phyloP scores from a whole-genome alignment of 805 yeast species.

The Starmera caribaea region DNA sequence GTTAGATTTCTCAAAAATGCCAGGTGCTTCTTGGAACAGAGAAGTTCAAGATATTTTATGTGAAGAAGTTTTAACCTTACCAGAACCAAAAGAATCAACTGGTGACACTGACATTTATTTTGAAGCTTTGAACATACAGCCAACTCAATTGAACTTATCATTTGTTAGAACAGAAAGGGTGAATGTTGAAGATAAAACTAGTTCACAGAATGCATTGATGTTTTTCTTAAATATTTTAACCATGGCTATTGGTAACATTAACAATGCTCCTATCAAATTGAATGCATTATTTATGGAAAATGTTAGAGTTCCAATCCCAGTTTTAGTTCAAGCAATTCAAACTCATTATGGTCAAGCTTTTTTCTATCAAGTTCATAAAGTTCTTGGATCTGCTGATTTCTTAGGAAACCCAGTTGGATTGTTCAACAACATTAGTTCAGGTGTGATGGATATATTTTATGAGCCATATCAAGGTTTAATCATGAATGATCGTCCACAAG shows the following conservation, averaged over 20 bases:
- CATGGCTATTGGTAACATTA: conserved; percentile 95
- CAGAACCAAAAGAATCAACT: conserved; percentile 52
- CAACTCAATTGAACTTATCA: conserved; percentile 78
- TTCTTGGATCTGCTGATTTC: conserved; percentile 92
- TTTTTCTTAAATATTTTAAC: conserved; percentile 79
- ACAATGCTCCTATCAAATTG: conserved; percentile 89
- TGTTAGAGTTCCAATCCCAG: conserved; percentile 75
- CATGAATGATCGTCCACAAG: conserved; percentile 92
- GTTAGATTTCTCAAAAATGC: conserved; percentile 69
- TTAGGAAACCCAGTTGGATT: conserved; percentile 96
- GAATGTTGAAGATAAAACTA: conserved; percentile 52
- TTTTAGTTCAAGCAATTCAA: conserved; percentile 56
- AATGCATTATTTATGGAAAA: conserved; percentile 85
- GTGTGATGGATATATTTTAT: conserved; percentile 91
- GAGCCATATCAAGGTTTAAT: conserved; percentile 96
- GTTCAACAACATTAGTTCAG: conserved; percentile 87
- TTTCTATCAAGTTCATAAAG: conserved; percentile 83
- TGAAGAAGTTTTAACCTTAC: conserved; percentile 54
- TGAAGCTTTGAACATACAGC: conserved; percentile 88
- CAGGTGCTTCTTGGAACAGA: conserved; percentile 71
- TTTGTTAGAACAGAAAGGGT: conserved; percentile 83
- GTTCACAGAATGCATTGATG: conserved; percentile 57
- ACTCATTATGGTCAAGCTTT: conserved; percentile 91
- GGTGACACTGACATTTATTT: conserved; percentile 74
- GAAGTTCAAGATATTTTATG: conserved; percentile 40